These are phyloP conservation scores for Gentiana straminea DNA, from an alignment of 257 asterid species.

Conservation along the genomic window DNA sequence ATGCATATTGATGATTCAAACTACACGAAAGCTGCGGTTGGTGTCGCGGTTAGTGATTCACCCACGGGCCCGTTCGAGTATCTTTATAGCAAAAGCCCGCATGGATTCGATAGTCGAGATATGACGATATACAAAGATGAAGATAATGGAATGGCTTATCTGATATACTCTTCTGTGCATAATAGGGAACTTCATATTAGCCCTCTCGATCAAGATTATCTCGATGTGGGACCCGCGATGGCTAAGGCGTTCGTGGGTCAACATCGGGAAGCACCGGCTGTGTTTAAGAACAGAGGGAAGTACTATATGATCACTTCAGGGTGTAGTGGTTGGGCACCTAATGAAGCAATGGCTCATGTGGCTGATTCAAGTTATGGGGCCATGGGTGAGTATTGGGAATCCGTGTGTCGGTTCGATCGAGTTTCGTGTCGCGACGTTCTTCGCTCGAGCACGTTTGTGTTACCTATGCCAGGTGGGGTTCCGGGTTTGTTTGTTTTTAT, in stretches of 20 bases:
- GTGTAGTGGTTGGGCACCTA: slow-evolving; percentile 83
- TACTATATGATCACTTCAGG: slow-evolving; percentile 81
- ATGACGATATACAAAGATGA: slow-evolving; percentile 55
- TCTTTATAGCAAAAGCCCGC: slow-evolving; percentile 40
- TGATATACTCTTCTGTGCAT: slow-evolving; percentile 42
- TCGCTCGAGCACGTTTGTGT: slow-evolving; percentile 55
- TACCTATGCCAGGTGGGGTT: slow-evolving; percentile 39
- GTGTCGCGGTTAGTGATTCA: slow-evolving; percentile 43
- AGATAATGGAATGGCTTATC: slow-evolving; percentile 42
- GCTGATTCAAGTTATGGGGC: slow-evolving; percentile 57
- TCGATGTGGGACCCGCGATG: slow-evolving; percentile 21
- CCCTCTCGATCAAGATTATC: slow-evolving; percentile 30
- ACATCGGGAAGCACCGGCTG: slow-evolving; percentile 65
- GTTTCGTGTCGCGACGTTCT: slow-evolving; percentile 47
- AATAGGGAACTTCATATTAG: slow-evolving; percentile 62
- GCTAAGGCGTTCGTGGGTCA: slow-evolving; percentile 42
- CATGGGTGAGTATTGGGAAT: slow-evolving; percentile 76
- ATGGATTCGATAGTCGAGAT: slow-evolving; percentile 66
- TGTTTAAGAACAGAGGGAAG: slow-evolving; percentile 40
- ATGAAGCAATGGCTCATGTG: slow-evolving; percentile 67
- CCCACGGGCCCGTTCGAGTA: slow-evolving; percentile 55
- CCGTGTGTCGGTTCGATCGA: slow-evolving; percentile 69
- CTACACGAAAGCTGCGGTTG: slow-evolving; percentile 52
- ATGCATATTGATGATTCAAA: slow-evolving; percentile 60
- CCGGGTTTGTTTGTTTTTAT: slow-evolving; percentile 47